Percentiles rank a stretch among this genome's conserved stretches.
These are phyloP conservation scores for Citrullus colocynthis DNA, from an alignment of 306 rosid genomes.

Conservation along the genomic window DNA sequence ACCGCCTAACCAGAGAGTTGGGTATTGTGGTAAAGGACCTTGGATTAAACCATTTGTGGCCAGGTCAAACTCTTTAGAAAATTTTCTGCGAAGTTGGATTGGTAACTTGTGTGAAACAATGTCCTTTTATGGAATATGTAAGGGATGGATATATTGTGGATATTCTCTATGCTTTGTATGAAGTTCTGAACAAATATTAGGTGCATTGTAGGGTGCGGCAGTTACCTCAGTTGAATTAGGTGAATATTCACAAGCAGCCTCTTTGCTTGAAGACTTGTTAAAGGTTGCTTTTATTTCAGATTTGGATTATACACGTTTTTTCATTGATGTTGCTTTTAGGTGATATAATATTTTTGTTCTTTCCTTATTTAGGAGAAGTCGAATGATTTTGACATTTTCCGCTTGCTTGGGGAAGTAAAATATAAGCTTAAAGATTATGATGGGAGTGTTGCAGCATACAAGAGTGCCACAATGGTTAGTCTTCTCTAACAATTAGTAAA, in stretches of 20 bases:
- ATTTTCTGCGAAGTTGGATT: neutral
- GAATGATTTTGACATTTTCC: slow-evolving; percentile 66
- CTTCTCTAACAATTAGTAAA: slow-evolving; percentile 16
- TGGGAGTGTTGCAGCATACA: slow-evolving; percentile 74
- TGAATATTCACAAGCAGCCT: slow-evolving; percentile 58
- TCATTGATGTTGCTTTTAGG: neutral
- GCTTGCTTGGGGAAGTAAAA: slow-evolving; percentile 88
- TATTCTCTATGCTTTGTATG: neutral
- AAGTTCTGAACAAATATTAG: slow-evolving; percentile 13
- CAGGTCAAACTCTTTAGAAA: neutral
- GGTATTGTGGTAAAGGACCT: neutral
- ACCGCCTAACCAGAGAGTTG: neutral
- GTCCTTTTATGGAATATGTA: neutral
- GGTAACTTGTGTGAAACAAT: neutral
- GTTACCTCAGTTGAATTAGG: slow-evolving; percentile 77
- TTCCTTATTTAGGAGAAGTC: slow-evolving; percentile 45
- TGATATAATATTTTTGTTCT: neutral
- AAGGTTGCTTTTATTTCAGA: slow-evolving; percentile 35
- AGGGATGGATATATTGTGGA: neutral
- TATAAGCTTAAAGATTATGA: slow-evolving; percentile 65
- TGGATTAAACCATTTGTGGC: neutral
- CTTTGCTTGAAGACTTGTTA: slow-evolving; percentile 70
- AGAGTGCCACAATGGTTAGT: slow-evolving; percentile 56
- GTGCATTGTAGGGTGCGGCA: slow-evolving; percentile 75
- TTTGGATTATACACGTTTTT: slow-evolving; percentile 5